Conservation (phyloP, 371 early-diverging fungal species). For the Mycotypha africana region DNA sequence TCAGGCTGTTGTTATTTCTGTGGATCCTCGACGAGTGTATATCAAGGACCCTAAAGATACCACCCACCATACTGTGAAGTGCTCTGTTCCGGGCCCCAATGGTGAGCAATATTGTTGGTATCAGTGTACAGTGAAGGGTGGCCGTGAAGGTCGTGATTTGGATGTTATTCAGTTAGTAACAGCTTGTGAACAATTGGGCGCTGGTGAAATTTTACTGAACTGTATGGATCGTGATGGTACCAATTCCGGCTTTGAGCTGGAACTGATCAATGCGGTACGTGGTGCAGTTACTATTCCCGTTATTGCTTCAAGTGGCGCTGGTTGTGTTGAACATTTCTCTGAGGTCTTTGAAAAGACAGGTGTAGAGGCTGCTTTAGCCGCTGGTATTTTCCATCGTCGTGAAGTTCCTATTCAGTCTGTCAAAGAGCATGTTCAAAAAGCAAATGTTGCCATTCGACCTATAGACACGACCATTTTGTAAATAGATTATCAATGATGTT, state of each 20-base stretch:
- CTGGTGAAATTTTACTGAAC: conserved; percentile 94
- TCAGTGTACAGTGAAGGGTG: conserved; percentile 97
- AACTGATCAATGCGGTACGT: conserved; percentile 73
- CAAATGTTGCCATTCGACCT: conserved; percentile 38
- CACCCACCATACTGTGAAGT: conserved; percentile 68
- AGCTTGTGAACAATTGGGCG: conserved; percentile 87
- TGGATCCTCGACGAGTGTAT: conserved; percentile 94
- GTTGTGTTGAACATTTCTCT: conserved; percentile 77
- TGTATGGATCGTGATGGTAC: conserved; percentile 98
- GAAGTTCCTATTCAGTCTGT: conserved; percentile 87
- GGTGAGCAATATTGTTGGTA: conserved; percentile 96
- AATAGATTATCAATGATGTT: too few species aligned
- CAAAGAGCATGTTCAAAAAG: conserved; percentile 61
- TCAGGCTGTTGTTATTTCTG: conserved; percentile 97
- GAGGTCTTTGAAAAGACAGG: conserved; percentile 77
- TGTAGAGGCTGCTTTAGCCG: conserved; percentile 96
- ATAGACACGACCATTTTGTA: conserved; percentile 20
- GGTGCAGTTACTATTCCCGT: conserved; percentile 84
- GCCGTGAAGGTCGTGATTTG: conserved; percentile 90
- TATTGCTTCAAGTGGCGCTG: conserved; percentile 96
- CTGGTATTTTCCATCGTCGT: conserved; percentile 95
- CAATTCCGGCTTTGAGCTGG: conserved; percentile 92
- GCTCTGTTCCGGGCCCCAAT: conserved; percentile 75
- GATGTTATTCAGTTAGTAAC: conserved; percentile 89
- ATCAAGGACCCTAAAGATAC: conserved; percentile 76